Evolutionary conservation across 345 rosid species (phyloP).

Genomic region (Citrus reticulata): DNA sequence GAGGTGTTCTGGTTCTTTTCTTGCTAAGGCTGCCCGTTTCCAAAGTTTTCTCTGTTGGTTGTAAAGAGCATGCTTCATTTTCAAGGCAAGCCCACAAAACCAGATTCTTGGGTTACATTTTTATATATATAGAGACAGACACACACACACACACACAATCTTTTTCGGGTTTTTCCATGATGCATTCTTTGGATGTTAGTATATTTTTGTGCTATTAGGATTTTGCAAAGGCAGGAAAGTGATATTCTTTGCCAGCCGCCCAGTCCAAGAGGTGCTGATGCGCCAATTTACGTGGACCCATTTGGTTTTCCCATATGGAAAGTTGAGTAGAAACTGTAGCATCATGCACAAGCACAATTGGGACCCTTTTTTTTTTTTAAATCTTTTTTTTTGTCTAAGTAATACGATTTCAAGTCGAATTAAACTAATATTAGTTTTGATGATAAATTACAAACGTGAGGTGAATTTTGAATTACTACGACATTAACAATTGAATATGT

Average conservation of each 20-base stretch:
- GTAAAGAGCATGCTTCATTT: conserved; percentile 63
- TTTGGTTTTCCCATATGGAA: not conserved
- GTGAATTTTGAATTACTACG: not conserved
- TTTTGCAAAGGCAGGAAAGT: conserved; percentile 12
- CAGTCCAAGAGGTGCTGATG: not conserved
- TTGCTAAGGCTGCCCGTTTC: conserved; percentile 55
- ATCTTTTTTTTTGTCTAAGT: not conserved
- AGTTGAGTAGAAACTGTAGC: not conserved
- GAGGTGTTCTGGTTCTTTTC: conserved; percentile 58
- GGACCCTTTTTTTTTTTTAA: too few relatives aligned
- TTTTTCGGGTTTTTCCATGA: not conserved
- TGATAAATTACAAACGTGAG: too few relatives aligned
- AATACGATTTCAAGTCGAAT: not conserved
- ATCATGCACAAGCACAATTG: not conserved
- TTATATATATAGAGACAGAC: not conserved
- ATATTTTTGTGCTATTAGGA: conserved; percentile 2
- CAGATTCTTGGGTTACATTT: conserved; percentile 35
- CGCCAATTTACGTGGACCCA: not conserved
- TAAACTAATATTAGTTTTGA: too few relatives aligned
- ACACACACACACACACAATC: too few relatives aligned
- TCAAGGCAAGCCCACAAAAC: conserved; percentile 46
- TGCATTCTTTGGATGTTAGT: conserved; percentile 5
- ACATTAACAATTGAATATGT: not conserved
- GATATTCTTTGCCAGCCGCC: conserved; percentile 27
- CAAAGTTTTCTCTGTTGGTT: conserved; percentile 38